Evolutionary conservation across 345 rosid species (phyloP), one percentile per base, ranked within the genome.

Genomic region (Citrus sp.): DNA sequence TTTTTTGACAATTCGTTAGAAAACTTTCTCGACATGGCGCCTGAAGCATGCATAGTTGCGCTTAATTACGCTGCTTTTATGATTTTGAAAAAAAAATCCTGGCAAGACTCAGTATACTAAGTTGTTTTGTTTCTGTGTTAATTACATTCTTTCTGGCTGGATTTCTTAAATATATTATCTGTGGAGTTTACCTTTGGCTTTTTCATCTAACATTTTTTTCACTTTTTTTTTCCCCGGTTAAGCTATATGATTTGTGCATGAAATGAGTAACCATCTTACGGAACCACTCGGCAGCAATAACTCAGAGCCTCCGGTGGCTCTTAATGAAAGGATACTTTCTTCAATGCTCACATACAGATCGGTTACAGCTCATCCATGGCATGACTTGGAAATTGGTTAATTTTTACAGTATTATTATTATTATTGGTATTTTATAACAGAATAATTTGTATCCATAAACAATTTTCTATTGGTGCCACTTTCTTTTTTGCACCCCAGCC

Each of bases 281-380:
- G 80, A 77, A 89, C 86, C 85, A 80, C 72, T n/a, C 42, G 68
- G 77, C 4, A 51, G 46, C 68, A 83, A 67, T 51, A 72, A 19
- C 58, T 74, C 82, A 5, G 25, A 19, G 63, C 84, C 81, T 79
- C 86, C 67, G 40, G 86, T 76, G 40, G 77, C 69, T 24, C 89
- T 96, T 59, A 96, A 92, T 70, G 97, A 91, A 72, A 90, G 97
- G 79, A 97, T 93, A 67, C 89, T 94, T 75, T 86, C 95, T 25
- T 92, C 98, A 19, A 86, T 97, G 88, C n/a, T 84, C 94, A 3
- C 82, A n/a, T n/a, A 85, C 49, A 85, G 95, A 88, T 88, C 95
- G 24, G 79, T 90, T 63, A 95, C 98, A 82, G 97, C 98, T 69
- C 98, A 94, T 87, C 98, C 99, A 30, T 97, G 98, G 99, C 98